These are phyloP conservation scores for Penicillium silybi DNA, from an alignment of 495 filamentous ascomycete species.

Conservation along the genomic window DNA sequence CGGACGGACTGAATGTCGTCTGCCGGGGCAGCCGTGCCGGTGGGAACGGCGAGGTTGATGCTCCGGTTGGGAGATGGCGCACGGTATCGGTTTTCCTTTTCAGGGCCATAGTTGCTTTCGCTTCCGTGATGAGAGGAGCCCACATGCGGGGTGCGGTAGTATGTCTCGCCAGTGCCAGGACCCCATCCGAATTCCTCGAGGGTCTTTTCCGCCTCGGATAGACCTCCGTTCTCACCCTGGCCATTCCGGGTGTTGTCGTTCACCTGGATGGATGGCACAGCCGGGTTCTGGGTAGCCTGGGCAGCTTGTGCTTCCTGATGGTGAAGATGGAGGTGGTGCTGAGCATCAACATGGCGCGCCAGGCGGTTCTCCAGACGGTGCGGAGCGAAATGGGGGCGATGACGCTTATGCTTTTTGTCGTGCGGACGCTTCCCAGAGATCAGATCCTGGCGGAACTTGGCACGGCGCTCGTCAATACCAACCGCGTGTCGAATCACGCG, in stretches of 20 bases:
- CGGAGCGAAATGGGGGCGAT: constrained; percentile 32
- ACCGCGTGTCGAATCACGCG: constrained; percentile 70
- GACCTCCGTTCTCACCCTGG: neutral
- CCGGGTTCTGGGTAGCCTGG: constrained; percentile 6
- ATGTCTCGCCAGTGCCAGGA: constrained; percentile 26
- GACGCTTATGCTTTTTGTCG: constrained; percentile 28
- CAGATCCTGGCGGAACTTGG: constrained; percentile 65
- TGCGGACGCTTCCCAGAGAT: constrained; percentile 54
- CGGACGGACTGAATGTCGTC: constrained; percentile 37
- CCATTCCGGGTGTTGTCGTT: constrained; percentile 19
- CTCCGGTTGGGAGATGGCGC: constrained; percentile 27
- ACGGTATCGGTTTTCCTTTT: constrained; percentile 37
- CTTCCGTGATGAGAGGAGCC: constrained; percentile 24
- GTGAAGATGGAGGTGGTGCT: constrained; percentile 19
- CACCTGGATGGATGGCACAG: constrained; percentile 30
- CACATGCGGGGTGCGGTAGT: constrained; percentile 29
- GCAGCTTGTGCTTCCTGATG: constrained; percentile 7
- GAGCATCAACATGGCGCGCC: constrained; percentile 13
- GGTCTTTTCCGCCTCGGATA: neutral
- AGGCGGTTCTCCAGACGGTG: constrained; percentile 21
- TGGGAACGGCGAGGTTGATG: constrained; percentile 30
- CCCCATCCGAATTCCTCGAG: constrained; percentile 15
- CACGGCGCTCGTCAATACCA: constrained; percentile 72
- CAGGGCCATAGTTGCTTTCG: constrained; percentile 4
- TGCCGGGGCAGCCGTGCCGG: constrained; percentile 17